These are phyloP conservation scores for Exophiala spinifera DNA, from an alignment of 2,329 filamentous ascomycete genomes.

Conservation along the genomic window DNA sequence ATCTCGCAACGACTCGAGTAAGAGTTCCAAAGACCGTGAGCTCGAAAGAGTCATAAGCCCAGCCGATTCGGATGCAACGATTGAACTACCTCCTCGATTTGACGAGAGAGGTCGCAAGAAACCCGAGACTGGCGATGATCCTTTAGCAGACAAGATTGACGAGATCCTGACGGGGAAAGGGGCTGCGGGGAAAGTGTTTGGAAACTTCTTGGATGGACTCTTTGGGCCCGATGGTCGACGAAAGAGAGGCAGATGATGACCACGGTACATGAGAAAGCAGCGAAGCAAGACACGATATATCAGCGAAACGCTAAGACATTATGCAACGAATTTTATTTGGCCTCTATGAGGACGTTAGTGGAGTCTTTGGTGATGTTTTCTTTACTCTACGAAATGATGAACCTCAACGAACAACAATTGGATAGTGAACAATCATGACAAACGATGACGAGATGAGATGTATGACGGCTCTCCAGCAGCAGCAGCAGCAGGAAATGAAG, in stretches of 20 bases:
- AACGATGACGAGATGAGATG: not conserved
- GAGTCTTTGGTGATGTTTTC: not conserved
- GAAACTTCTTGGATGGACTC: slow-evolving; percentile 30
- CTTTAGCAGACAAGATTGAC: slow-evolving; percentile 37
- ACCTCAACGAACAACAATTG: too few relatives aligned
- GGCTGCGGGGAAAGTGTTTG: slow-evolving; percentile 28
- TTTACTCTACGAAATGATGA: too few relatives aligned
- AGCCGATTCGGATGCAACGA: slow-evolving; percentile 42
- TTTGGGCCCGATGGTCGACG: slow-evolving; percentile 24
- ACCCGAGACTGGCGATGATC: slow-evolving; percentile 34
- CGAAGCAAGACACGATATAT: too few relatives aligned
- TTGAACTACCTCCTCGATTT: slow-evolving; percentile 45
- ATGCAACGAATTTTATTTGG: not conserved
- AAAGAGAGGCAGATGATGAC: slow-evolving; percentile 13
- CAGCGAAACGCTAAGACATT: not conserved
- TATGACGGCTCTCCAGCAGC: too few relatives aligned
- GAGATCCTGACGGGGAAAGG: slow-evolving; percentile 37
- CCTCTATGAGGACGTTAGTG: not conserved
- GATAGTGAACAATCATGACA: too few relatives aligned
- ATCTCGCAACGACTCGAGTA: slow-evolving; percentile 14
- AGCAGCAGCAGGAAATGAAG: not conserved
- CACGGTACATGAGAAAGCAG: not conserved
- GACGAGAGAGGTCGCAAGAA: slow-evolving; percentile 41
- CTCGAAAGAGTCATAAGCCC: slow-evolving; percentile 19
- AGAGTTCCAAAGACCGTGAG: slow-evolving; percentile 4